These are phyloP conservation scores for Lotus japonicus DNA, from an alignment of 306 rosid species.

Conservation along the genomic window DNA sequence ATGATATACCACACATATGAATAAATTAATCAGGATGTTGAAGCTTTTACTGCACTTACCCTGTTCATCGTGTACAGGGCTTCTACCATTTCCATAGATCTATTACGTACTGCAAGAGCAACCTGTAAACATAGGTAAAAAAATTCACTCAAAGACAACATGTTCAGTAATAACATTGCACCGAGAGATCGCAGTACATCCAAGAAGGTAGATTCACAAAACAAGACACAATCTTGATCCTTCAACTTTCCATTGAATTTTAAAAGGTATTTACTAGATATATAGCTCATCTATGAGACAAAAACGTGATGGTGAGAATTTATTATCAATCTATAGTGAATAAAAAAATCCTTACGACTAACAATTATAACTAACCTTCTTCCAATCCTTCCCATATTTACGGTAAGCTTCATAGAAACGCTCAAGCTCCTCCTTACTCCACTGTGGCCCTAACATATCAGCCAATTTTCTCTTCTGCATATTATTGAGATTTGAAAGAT, in stretches of 20 bases:
- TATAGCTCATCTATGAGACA: neutral
- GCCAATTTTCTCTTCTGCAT: slow-evolving; percentile 89
- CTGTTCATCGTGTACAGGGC: slow-evolving; percentile 87
- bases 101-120: slow-evolving; percentile 57
- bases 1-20: slow-evolving; percentile 10
- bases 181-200: slow-evolving; percentile 6
- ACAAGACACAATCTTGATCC: slow-evolving; percentile 15
- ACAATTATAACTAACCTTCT: slow-evolving; percentile 55
- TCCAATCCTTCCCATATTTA: slow-evolving; percentile 89
- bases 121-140: slow-evolving; percentile 45
- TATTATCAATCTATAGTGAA: slow-evolving; percentile 6
- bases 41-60: slow-evolving; percentile 37
- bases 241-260: slow-evolving; percentile 8
- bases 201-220: slow-evolving; percentile 13
- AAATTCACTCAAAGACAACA: slow-evolving; percentile 3
- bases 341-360: slow-evolving; percentile 6
- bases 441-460: slow-evolving; percentile 84
- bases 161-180: slow-evolving; percentile 11
- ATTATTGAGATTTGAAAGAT: slow-evolving; percentile 27
- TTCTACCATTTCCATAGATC: slow-evolving; percentile 85
- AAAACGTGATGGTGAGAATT: slow-evolving; percentile 8
- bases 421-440: slow-evolving; percentile 81
- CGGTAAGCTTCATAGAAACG: slow-evolving; percentile 84
- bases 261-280: slow-evolving; percentile 9
- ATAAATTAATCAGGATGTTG: slow-evolving; percentile 8